Evolutionary conservation across 1,139 yeast genomes (phyloP).

Genomic region (Yamadazyma triangularis): DNA sequence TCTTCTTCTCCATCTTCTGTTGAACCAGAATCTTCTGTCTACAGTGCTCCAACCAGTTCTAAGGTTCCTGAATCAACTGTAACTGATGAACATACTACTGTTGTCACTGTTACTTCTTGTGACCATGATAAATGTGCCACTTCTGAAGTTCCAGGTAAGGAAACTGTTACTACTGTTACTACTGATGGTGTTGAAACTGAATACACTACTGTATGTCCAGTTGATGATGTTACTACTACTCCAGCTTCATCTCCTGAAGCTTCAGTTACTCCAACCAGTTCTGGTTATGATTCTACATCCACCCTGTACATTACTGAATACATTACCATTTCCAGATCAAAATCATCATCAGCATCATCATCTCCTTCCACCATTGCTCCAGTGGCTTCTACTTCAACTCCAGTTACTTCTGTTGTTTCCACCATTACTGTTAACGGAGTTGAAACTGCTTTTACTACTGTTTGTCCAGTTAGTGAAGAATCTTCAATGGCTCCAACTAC

Average conservation of each 20-base stretch:
- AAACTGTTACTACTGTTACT: conserved; percentile 37
- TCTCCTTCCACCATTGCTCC: conserved; percentile 1
- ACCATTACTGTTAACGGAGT: conserved; percentile 34
- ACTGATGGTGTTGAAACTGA: conserved; percentile 38
- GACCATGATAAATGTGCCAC: conserved; percentile 13
- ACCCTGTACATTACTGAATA: conserved; percentile 13
- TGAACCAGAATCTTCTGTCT: conserved; percentile 3
- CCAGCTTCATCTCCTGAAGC: conserved; percentile 7
- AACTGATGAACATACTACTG: conserved; percentile 16
- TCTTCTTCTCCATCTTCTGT: conserved; percentile 8
- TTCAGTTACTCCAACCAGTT: conserved; percentile 8
- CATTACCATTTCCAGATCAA: conserved; percentile 12
- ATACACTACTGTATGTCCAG: conserved; percentile 50
- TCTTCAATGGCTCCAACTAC: conserved; percentile 8
- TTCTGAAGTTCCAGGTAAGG: conserved; percentile 18
- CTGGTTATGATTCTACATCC: conserved; percentile 8
- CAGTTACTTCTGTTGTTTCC: not conserved
- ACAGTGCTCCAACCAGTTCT: conserved; percentile 3
- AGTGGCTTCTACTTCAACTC: conserved; percentile 2
- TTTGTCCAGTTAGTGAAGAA: conserved; percentile 31
- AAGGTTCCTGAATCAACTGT: conserved; percentile 13
- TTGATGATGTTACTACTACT: conserved; percentile 13
- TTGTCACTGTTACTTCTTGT: conserved; percentile 14
- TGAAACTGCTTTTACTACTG: conserved; percentile 40
- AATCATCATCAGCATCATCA: not conserved